These are phyloP conservation scores for Psilocybe mexicana DNA, from an alignment of 1,284 basidiomycete genomes.

Conservation along the genomic window DNA sequence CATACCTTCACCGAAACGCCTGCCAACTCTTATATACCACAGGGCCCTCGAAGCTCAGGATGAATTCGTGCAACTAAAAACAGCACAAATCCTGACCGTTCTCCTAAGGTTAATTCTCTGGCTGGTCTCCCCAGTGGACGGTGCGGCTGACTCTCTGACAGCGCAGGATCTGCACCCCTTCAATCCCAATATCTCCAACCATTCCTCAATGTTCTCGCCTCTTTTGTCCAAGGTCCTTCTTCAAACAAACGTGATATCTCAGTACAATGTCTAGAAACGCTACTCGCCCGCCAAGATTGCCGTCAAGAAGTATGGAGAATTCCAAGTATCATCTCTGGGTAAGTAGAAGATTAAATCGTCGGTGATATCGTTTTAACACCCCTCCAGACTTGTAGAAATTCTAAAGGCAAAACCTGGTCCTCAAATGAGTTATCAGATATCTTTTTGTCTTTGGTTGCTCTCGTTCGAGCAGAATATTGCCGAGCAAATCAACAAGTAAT, in stretches of 20 bases:
- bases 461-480: constrained; percentile 89
- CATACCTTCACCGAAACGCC: background rate
- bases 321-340: constrained; percentile 70
- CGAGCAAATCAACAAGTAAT: constrained; percentile 78
- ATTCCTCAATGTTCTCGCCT: constrained; percentile 65
- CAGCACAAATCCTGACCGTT: constrained; percentile 85
- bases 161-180: constrained; percentile 55
- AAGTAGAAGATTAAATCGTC: constrained; percentile 9
- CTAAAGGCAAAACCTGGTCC: constrained; percentile 75
- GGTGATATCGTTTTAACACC: background rate
- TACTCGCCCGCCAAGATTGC: constrained; percentile 82
- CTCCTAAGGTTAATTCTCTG: constrained; percentile 56
- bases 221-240: constrained; percentile 62
- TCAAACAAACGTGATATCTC: constrained; percentile 84
- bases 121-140: background rate
- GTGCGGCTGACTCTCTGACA: constrained; percentile 26
- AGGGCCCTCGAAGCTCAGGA: constrained; percentile 87
- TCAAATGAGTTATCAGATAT: constrained; percentile 96
- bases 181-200: constrained; percentile 62
- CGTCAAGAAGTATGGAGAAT: constrained; percentile 74
- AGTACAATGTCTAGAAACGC: constrained; percentile 86
- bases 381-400: constrained; percentile 70
- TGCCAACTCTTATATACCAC: background rate
- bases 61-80: constrained; percentile 91
- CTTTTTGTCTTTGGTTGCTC: constrained; percentile 92